Evolutionary conservation across 2,329 filamentous ascomycete species (phyloP).

Genomic region (Fusarium compactum): DNA sequence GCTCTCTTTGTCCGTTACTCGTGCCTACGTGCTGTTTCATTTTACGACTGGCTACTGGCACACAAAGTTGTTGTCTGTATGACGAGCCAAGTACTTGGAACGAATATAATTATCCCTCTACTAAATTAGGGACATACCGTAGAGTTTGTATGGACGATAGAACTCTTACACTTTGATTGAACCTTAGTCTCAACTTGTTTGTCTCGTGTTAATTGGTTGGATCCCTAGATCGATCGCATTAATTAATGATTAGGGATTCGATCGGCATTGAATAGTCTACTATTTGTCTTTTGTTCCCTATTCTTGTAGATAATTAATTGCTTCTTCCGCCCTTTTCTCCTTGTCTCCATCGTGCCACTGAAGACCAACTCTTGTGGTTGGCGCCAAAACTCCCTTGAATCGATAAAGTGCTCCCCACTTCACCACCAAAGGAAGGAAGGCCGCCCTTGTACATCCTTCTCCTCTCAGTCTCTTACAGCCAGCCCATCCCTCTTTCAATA

Average conservation of each 20-base stretch:
- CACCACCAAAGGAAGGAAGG: slow-evolving; percentile 6
- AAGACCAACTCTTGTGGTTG: slow-evolving; percentile 15
- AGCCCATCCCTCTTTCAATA: slow-evolving; percentile 28
- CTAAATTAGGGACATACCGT: slow-evolving; percentile 3
- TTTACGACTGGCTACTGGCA: slow-evolving; percentile 11
- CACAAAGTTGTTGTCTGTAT: neutral
- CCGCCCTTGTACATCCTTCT: slow-evolving; percentile 18
- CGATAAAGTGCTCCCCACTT: slow-evolving; percentile 25
- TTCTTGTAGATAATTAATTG: slow-evolving; percentile 18
- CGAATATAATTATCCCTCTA: slow-evolving; percentile 13
- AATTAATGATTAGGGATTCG: neutral
- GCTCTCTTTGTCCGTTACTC: slow-evolving; percentile 20
- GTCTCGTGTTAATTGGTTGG: slow-evolving; percentile 4
- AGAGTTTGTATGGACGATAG: slow-evolving; percentile 1
- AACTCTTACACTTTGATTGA: neutral
- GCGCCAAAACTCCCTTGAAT: slow-evolving; percentile 29
- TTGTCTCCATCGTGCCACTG: slow-evolving; percentile 16
- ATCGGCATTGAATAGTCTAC: slow-evolving; percentile 15
- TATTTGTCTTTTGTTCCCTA: slow-evolving; percentile 23
- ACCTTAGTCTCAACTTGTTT: neutral
- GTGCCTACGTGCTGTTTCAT: slow-evolving; percentile 2
- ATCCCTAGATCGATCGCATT: neutral
- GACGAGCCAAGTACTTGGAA: slow-evolving; percentile 8
- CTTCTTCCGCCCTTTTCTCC: slow-evolving; percentile 33
- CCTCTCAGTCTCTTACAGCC: neutral